Base-by-base conservation (phyloP, 257 asterid species). In the Solanum peruvianum region DNA sequence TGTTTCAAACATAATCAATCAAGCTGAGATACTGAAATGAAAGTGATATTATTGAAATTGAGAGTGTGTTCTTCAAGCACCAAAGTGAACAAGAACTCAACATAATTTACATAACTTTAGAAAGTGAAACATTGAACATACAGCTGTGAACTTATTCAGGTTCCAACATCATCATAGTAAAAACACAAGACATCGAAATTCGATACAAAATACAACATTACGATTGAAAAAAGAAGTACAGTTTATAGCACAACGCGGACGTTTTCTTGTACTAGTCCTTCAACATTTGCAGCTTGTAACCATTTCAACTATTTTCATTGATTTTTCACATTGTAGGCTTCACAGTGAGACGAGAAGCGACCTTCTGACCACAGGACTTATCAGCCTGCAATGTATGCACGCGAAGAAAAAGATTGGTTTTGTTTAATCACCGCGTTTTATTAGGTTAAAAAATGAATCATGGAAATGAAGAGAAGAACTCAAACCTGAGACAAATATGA, bases 401-500 rank as follows among this genome's bases (percentile, higher is more conserved):
- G 7, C 16, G 4, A 16, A 42, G 64, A 56, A 56, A 37, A 80
- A 47, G 42, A 80, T 80, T 80, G 76, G 29, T 80, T 80, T 49
- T 16, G 6, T 20, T 60, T 47, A 20, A 58, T 29, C 2, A 20
- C 4, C 21, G 31, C 4, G 15, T 64, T 81, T 29, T 5, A 49
- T 47, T 10, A 45, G 44, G 85, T 7, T 16, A 27, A 47, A 73
- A 1, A 73, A 1, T 16, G 85, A 49, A 80, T 47, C 23, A 25
- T n/a, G 45, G 44, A 7, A 75, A 66, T 69, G 60, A 76, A 56
- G 85, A 16, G 31, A 71, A n/a, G 2, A 23, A 13, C 82, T 37
- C 33, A 52, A 71, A 93, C 96, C 96, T 93, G 94, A 85, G 92
- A 70, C 94, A 93, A 92, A 93, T 92, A 92, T 18, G 96, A 90